Base-by-base conservation (phyloP, 2,329 filamentous ascomycete genomes). In the Pyrenophora graminea region DNA sequence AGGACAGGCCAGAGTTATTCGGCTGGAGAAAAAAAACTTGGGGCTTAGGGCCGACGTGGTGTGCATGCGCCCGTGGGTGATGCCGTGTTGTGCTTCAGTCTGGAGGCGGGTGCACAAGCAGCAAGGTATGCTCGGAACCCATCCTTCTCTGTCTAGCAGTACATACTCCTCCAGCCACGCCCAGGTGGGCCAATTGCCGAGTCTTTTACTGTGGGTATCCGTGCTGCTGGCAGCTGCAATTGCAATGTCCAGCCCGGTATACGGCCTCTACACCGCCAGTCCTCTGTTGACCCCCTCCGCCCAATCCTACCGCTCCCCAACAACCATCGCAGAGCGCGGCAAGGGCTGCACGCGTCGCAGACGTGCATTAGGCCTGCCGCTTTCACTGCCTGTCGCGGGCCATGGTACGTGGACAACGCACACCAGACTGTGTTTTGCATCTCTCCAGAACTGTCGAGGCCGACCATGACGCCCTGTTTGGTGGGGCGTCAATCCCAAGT, bases 191-290 rank as follows among this genome's bases (percentile, higher is more conserved):
- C 56, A 56, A 61, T 55, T 52, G 52, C 40, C 34, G 39, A 49
- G 37, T 17, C 27, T 15, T 32, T 30, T 30, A 30, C 27, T 33
- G 56, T 56, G 53, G 56, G 42, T 43, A 52, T 34, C 36, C 19
- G 44, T 47, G 40, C 48, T 48, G 52, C 39, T 55, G 48, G 52
- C 52, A 55, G 12, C 47, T 47, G 27, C 34, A 32, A n/a, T 53
- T 33, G 36, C 50, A 49, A 49, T 41, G 23, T 45, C 15, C 30
- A 32, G 41, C 47, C 53, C 45, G 34, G 15, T 15, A 15, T 30
- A 32, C 19, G 36, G 19, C 39, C 36, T 37, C 59, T 62, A 62
- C 66, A 66, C 64, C 63, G 61, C 67, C 58, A 69, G 63, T 68
- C 61, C 48, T 55, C 53, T 59, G 54, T 47, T 42, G 53, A 45